Evolutionary conservation across 768 basidiomycete species (phyloP).

Genomic region (Myochromella boudieri): DNA sequence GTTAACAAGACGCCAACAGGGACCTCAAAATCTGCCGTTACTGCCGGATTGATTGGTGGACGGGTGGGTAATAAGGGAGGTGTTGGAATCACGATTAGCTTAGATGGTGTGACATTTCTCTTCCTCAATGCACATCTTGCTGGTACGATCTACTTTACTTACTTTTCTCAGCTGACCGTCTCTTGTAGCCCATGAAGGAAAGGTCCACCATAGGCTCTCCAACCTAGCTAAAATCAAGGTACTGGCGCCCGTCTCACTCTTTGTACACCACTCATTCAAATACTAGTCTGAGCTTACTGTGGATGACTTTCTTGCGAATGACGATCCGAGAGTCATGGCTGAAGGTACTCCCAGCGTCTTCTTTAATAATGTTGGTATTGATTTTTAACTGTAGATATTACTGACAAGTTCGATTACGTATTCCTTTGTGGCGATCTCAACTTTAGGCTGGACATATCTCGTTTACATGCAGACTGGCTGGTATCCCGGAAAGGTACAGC

Average conservation of each 20-base stretch:
- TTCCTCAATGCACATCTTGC: conserved; percentile 93
- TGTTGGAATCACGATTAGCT: conserved; percentile 85
- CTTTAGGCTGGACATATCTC: conserved; percentile 85
- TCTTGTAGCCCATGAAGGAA: conserved; percentile 69
- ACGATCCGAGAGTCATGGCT: conserved; percentile 64
- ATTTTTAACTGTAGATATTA: conserved; percentile 53
- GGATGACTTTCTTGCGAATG: conserved; percentile 68
- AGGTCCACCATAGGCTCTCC: conserved; percentile 73
- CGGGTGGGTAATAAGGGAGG: conserved; percentile 92
- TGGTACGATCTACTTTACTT: conserved; percentile 38
- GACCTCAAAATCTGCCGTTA: conserved; percentile 78
- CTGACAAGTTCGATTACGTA: conserved; percentile 85
- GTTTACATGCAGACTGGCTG: conserved; percentile 94
- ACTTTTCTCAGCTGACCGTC: neutral
- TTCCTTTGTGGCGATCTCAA: conserved; percentile 93
- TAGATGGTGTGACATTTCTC: conserved; percentile 79
- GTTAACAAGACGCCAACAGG: conserved; percentile 35
- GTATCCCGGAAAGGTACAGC: conserved; percentile 70
- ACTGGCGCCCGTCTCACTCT: neutral
- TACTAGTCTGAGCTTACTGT: conserved; percentile 72
- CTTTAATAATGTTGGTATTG: neutral
- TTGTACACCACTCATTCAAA: neutral
- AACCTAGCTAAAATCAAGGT: conserved; percentile 92
- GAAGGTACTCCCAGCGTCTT: conserved; percentile 54
- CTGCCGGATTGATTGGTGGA: conserved; percentile 88